phyloP scores from a whole-genome alignment of 495 filamentous ascomycete genomes.

The Xylaria nigripes region DNA sequence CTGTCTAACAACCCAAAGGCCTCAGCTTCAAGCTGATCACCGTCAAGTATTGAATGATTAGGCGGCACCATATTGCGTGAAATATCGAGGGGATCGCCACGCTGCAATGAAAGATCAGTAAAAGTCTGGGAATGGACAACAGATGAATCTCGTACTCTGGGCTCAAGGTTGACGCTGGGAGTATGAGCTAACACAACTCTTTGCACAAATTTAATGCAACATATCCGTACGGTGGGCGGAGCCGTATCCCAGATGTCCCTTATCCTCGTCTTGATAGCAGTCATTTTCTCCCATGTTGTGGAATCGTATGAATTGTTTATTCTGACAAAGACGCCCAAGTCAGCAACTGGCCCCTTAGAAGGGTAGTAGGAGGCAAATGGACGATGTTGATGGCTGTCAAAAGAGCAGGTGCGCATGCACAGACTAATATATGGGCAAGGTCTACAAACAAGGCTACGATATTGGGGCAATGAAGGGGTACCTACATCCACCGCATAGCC shows the following conservation, averaged over 20 bases:
- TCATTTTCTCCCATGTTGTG: constrained; percentile 81
- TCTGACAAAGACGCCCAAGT: constrained; percentile 40
- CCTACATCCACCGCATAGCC: constrained; percentile 88
- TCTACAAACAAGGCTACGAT: constrained; percentile 23
- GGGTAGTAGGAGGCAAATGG: background rate
- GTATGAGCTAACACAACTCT: constrained; percentile 89
- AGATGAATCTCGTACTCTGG: constrained; percentile 53
- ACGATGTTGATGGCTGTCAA: constrained; percentile 1
- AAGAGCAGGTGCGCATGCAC: constrained; percentile 10
- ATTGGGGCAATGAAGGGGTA: constrained; percentile 27
- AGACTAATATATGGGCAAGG: constrained; percentile 12
- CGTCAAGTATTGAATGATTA: constrained; percentile 68
- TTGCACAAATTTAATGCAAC: constrained; percentile 96
- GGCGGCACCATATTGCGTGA: constrained; percentile 77
- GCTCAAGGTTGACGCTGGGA: constrained; percentile 70
- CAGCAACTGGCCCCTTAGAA: constrained; percentile 21
- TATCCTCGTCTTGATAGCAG: constrained; percentile 80
- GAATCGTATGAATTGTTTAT: constrained; percentile 72
- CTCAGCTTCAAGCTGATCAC: constrained; percentile 80
- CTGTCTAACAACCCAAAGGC: constrained; percentile 82
- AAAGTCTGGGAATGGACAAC: constrained; percentile 7
- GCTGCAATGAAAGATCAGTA: constrained; percentile 41
- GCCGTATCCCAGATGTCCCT: constrained; percentile 82
- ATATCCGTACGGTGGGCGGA: constrained; percentile 66
- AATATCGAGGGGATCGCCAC: constrained; percentile 78